Conservation (phyloP, 176 grass and related monocot species). For the Musa troglodytarum region DNA sequence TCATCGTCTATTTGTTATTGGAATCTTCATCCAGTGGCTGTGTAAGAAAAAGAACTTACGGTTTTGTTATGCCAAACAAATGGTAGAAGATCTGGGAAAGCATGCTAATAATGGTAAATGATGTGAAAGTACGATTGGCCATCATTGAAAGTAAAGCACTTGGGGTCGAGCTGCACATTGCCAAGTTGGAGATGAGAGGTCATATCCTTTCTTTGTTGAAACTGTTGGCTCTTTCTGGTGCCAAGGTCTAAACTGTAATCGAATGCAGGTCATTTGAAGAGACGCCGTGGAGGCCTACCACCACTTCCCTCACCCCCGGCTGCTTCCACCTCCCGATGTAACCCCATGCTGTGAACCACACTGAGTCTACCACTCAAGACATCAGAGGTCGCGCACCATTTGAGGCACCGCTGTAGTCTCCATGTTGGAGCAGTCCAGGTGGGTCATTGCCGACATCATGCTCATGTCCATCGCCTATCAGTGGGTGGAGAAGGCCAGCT, state of each 20-base stretch:
- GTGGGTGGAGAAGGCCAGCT: neutral
- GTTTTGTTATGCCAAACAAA: too few relatives aligned
- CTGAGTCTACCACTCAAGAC: neutral
- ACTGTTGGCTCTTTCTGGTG: neutral
- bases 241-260: neutral
- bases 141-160: neutral
- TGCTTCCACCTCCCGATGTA: neutral
- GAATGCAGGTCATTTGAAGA: neutral
- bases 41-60: neutral
- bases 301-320: neutral
- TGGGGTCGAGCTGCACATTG: neutral
- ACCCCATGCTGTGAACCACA: neutral
- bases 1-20: neutral
- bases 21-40: neutral
- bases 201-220: conserved; percentile 1
- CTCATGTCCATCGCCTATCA: neutral
- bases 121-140: too few relatives aligned
- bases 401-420: neutral
- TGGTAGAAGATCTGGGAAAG: neutral
- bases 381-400: neutral
- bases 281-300: neutral
- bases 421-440: neutral
- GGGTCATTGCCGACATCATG: neutral
- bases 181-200: neutral
- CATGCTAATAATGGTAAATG: neutral